Evolutionary conservation across 2,329 filamentous ascomycete species (phyloP).

Genomic region (Penicillium oxalicum): DNA sequence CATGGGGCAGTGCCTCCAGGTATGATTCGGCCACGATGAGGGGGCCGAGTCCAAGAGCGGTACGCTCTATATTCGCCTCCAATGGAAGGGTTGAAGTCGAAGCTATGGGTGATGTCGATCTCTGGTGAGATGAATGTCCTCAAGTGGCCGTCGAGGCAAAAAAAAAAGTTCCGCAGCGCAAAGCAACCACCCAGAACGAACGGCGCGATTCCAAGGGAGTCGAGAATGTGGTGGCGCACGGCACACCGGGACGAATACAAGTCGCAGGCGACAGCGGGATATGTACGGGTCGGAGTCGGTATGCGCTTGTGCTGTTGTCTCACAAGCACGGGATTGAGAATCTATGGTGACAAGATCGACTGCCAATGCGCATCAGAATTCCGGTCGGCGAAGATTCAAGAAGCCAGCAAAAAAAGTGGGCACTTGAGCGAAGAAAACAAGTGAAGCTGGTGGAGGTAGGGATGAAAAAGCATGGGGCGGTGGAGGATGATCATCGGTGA

Average conservation of each 20-base stretch:
- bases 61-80: background rate
- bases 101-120: background rate
- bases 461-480: conserved; percentile 20
- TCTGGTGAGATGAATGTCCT: background rate
- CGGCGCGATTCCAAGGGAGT: conserved; percentile 15
- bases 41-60: conserved; percentile 1
- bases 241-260: conserved; percentile 1
- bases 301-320: no score
- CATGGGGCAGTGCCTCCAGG: conserved; percentile 10
- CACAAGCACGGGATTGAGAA: no score
- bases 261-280: background rate
- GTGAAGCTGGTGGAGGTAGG: conserved; percentile 13
- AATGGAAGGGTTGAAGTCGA: background rate
- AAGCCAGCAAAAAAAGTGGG: background rate
- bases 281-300: no score
- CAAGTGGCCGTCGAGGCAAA: background rate
- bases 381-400: background rate
- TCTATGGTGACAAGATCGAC: no score
- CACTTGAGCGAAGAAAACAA: background rate
- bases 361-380: no score
- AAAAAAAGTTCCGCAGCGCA: background rate
- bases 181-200: conserved; percentile 16
- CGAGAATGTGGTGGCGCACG: background rate
- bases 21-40: conserved; percentile 7
- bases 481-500: conserved; percentile 16